Evolutionary conservation across 192 early-diverging fungal genomes (phyloP).

Genomic region (Thamnidium elegans): DNA sequence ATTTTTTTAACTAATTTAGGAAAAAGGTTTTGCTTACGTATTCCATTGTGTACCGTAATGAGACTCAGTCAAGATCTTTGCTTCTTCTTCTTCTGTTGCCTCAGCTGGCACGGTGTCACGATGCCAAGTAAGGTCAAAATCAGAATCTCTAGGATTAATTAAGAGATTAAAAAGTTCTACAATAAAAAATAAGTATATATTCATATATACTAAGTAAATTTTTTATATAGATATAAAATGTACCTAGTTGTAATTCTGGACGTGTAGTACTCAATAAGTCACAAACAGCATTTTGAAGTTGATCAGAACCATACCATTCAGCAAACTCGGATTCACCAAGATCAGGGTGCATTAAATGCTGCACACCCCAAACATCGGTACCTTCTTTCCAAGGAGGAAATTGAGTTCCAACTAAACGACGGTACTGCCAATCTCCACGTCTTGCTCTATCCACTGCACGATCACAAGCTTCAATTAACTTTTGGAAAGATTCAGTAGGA

Average conservation of each 20-base stretch:
- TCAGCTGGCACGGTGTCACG: slow-evolving; percentile 40
- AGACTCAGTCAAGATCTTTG: slow-evolving; percentile 36
- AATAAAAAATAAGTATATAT: background rate
- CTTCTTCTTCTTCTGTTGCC: slow-evolving; percentile 36
- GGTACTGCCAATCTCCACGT: slow-evolving; percentile 40
- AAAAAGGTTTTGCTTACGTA: slow-evolving; percentile 18
- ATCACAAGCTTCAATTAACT: slow-evolving; percentile 39
- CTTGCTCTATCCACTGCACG: slow-evolving; percentile 39
- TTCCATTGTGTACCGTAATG: slow-evolving; percentile 53
- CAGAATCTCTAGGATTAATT: slow-evolving; percentile 41
- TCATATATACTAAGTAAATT: background rate
- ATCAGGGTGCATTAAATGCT: slow-evolving; percentile 46
- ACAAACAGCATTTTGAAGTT: slow-evolving; percentile 39
- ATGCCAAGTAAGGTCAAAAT: slow-evolving; percentile 50
- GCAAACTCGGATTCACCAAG: slow-evolving; percentile 44
- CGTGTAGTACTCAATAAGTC: slow-evolving; percentile 35
- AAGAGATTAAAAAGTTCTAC: slow-evolving; percentile 49
- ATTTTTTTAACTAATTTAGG: too few relatives aligned
- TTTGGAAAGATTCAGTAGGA: slow-evolving; percentile 28
- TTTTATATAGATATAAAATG: background rate
- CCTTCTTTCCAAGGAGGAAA: slow-evolving; percentile 49
- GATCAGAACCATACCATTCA: slow-evolving; percentile 43
- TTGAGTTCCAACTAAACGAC: slow-evolving; percentile 45
- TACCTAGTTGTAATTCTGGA: slow-evolving; percentile 41
- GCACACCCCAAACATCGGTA: slow-evolving; percentile 49